Evolutionary conservation across 1,284 basidiomycete genomes (phyloP).

Genomic region (Xerocomus minutiporus): DNA sequence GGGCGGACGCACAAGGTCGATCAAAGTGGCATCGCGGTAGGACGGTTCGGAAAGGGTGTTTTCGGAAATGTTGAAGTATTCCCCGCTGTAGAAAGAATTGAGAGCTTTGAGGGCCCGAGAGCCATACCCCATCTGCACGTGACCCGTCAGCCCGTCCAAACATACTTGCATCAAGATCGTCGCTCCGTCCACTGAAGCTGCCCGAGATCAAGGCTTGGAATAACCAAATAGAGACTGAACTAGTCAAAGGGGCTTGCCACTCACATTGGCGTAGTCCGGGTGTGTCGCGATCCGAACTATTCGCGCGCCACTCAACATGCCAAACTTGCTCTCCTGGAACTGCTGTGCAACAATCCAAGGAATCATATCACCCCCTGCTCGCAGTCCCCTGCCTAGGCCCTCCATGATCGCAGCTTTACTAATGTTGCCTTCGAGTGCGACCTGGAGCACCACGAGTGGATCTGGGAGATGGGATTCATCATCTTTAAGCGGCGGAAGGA

Average conservation of each 20-base stretch:
- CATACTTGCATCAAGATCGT: no score
- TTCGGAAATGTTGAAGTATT: slow-evolving; percentile 89
- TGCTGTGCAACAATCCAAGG: slow-evolving; percentile 96
- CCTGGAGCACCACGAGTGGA: slow-evolving; percentile 92
- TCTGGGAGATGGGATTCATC: slow-evolving; percentile 85
- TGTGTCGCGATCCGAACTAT: slow-evolving; percentile 96
- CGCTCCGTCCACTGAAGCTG: not conserved
- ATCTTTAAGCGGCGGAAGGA: slow-evolving; percentile 86
- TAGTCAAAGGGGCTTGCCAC: slow-evolving; percentile 25
- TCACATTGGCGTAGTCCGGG: slow-evolving; percentile 86
- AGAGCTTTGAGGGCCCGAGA: slow-evolving; percentile 85
- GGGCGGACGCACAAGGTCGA: slow-evolving; percentile 52
- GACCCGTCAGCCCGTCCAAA: not conserved
- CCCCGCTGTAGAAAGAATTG: slow-evolving; percentile 89
- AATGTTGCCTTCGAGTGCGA: slow-evolving; percentile 94
- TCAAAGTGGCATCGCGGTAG: slow-evolving; percentile 58
- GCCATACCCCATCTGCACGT: slow-evolving; percentile 90
- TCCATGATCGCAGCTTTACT: slow-evolving; percentile 85
- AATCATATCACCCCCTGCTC: slow-evolving; percentile 94
- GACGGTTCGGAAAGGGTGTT: slow-evolving; percentile 43
- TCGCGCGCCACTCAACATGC: slow-evolving; percentile 84
- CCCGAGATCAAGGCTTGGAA: not conserved
- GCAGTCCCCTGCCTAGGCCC: slow-evolving; percentile 72
- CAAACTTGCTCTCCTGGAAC: slow-evolving; percentile 96
- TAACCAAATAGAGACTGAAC: not conserved